Evolutionary conservation across 2,329 filamentous ascomycete species (phyloP).

Genomic region (Leptographium procerum): DNA sequence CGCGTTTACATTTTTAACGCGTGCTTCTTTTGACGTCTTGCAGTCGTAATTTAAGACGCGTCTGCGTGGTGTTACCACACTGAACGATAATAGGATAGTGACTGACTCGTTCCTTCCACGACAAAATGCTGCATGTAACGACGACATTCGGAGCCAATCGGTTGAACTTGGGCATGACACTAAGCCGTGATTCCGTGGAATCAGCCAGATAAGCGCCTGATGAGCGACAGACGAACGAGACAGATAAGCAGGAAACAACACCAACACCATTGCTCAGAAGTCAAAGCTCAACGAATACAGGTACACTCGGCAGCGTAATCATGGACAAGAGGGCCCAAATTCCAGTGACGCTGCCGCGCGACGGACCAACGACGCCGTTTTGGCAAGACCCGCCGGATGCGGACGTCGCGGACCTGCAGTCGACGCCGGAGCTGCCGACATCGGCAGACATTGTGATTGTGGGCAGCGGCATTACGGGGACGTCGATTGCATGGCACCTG

Average conservation of each 20-base stretch:
- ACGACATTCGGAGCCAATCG: not conserved
- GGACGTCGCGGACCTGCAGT: slow-evolving; percentile 37
- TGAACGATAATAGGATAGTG: too few relatives aligned
- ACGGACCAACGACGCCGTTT: slow-evolving; percentile 44
- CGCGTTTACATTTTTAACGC: too few relatives aligned
- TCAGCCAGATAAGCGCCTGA: not conserved
- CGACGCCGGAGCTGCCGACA: slow-evolving; percentile 36
- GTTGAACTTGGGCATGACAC: not conserved
- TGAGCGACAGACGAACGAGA: not conserved
- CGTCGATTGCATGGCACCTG: slow-evolving; percentile 44
- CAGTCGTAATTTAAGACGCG: too few relatives aligned
- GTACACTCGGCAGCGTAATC: not conserved
- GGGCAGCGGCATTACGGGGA: slow-evolving; percentile 54
- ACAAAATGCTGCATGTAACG: not conserved
- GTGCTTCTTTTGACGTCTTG: too few relatives aligned
- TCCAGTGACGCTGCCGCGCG: slow-evolving; percentile 34
- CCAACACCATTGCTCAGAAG: not conserved
- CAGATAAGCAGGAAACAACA: not conserved
- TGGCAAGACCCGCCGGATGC: slow-evolving; percentile 46
- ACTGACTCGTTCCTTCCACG: too few relatives aligned
- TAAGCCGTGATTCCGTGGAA: not conserved
- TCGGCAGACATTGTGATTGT: slow-evolving; percentile 49
- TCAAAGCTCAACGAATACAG: not conserved
- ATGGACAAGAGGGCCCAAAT: slow-evolving; percentile 24
- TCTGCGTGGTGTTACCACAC: too few relatives aligned